Evolutionary conservation across 2,329 filamentous ascomycete genomes (phyloP), one percentile per base, ranked within the genome.

Genomic region (Sclerotinia glacialis): DNA sequence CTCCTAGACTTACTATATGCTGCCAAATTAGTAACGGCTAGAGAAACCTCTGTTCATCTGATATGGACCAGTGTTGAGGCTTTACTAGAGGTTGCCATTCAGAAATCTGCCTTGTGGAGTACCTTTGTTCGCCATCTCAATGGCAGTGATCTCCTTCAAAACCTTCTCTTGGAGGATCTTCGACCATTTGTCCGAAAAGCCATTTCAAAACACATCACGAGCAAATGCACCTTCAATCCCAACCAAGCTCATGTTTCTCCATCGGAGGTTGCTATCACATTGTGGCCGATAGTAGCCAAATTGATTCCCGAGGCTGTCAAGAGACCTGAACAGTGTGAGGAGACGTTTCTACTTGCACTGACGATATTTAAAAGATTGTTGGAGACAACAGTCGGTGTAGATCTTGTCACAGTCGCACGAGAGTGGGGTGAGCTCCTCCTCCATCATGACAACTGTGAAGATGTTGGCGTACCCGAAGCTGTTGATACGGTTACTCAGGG

Each of bases 71-170:
- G 78, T 23, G 81, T 84, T 68, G 80, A 82, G 28, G 77, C 80
- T 16, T 73, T 85, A 5, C 75, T 83, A 14, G 82, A 84, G 72
- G 79, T 78, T 2, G 82, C 82, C 9, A 74, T 82, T 62, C 78
- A 81, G 53, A 82, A 80, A 68, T 71, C 76, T 34, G 71, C 72
- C 3, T 77, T 84, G 58, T 85, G 83, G 83, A 68, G 74, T 5
- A 71, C 76, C 42, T 77, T 82, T 64, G 79, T 79, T 46, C 67
- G 76, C 14, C 75, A 79, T 52, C 71, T 76, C 2, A 72, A 77
- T 31, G 78, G 77, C 56, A 76, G 77, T 26, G 65, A 73, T 12
- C 72, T 83, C 14, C 69, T 84, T 14, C 73, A 74, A 47, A 77
- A 77, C 7, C 72, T 83, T 5, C 72, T 83, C 23, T 71, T 84